A percentile compares a stretch with the other conserved stretches of the same genome.
Evolutionary conservation across 139 green algal species (phyloP).

Genomic region (Gonium pectorale): DNA sequence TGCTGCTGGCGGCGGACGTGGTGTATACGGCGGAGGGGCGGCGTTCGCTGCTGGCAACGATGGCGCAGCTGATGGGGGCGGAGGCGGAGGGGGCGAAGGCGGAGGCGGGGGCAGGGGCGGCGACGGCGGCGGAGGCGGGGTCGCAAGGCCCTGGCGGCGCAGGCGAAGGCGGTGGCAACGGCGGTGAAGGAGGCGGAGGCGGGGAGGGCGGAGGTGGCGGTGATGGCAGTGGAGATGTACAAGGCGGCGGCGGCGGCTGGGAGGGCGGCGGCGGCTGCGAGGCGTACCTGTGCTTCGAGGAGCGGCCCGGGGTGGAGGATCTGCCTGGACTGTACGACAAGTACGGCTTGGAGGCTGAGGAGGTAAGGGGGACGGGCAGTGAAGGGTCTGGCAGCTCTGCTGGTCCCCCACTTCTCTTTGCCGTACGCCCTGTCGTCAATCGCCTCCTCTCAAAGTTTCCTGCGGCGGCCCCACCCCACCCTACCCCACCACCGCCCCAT

Average conservation of each 20-base stretch:
- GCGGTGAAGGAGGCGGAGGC: too few species aligned
- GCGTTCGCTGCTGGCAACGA: not conserved
- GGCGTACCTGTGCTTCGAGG: conserved; percentile 18
- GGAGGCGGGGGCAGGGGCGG: not conserved
- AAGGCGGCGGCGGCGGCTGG: too few species aligned
- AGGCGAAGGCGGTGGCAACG: not conserved
- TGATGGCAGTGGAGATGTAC: not conserved
- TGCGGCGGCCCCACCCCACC: not conserved
- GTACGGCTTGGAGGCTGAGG: not conserved
- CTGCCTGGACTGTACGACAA: conserved; percentile 15
- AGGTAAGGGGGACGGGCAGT: not conserved
- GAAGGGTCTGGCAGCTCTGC: not conserved
- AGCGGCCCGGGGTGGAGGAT: conserved; percentile 35
- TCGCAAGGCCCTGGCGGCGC: not conserved
- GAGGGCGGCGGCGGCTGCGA: not conserved
- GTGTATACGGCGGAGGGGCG: not conserved
- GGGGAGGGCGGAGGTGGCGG: not conserved
- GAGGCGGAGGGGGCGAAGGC: not conserved
- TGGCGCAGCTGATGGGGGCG: not conserved
- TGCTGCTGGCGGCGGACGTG: conserved; percentile 4
- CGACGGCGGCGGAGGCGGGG: not conserved
- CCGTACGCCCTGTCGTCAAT: not conserved
- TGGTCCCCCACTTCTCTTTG: not conserved
- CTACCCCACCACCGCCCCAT: not conserved
- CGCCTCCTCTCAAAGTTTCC: not conserved